Percentiles rank a stretch among this genome's conserved stretches.
Evolutionary conservation across 2,329 filamentous ascomycete species (phyloP).

Genomic region (Ceratocystiopsis minuta): DNA sequence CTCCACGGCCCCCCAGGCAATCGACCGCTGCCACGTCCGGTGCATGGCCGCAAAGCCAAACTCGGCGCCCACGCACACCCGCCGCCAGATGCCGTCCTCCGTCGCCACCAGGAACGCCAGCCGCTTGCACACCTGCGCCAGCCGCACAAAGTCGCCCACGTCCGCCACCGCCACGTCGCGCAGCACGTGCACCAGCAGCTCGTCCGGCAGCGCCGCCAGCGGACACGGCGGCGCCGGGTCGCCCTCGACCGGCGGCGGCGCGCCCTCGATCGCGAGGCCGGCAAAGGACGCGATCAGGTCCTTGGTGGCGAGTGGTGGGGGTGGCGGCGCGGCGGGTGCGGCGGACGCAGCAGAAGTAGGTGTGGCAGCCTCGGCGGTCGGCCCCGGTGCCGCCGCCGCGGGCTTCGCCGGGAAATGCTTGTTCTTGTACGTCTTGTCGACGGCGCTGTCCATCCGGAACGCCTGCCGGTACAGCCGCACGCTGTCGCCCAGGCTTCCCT

Average conservation of each 20-base stretch:
- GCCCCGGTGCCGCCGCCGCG: not conserved
- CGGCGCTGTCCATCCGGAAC: conserved; percentile 70
- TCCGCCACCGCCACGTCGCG: conserved; percentile 54
- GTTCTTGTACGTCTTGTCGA: conserved; percentile 74
- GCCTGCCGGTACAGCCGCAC: conserved; percentile 75
- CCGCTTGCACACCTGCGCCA: conserved; percentile 69
- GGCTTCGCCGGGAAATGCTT: conserved; percentile 60
- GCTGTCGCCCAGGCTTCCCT: conserved; percentile 78
- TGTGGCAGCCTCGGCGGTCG: not conserved
- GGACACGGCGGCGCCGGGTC: conserved; percentile 62
- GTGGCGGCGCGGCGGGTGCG: conserved; percentile 30
- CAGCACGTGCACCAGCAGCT: conserved; percentile 69
- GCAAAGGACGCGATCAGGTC: conserved; percentile 67
- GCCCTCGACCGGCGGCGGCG: conserved; percentile 51
- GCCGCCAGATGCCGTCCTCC: conserved; percentile 76
- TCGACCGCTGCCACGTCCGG: conserved; percentile 52
- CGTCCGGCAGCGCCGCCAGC: conserved; percentile 59
- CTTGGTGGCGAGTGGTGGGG: conserved; percentile 35
- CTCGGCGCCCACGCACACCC: conserved; percentile 48
- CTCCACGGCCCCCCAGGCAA: conserved; percentile 36
- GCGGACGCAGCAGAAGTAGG: not conserved
- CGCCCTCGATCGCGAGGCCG: conserved; percentile 45
- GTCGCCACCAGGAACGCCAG: conserved; percentile 70
- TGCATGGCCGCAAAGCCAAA: conserved; percentile 74
- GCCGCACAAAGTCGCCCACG: conserved; percentile 55